Conservation (phyloP, 1,284 basidiomycete genomes). For the Sporisorium scitamineum region DNA sequence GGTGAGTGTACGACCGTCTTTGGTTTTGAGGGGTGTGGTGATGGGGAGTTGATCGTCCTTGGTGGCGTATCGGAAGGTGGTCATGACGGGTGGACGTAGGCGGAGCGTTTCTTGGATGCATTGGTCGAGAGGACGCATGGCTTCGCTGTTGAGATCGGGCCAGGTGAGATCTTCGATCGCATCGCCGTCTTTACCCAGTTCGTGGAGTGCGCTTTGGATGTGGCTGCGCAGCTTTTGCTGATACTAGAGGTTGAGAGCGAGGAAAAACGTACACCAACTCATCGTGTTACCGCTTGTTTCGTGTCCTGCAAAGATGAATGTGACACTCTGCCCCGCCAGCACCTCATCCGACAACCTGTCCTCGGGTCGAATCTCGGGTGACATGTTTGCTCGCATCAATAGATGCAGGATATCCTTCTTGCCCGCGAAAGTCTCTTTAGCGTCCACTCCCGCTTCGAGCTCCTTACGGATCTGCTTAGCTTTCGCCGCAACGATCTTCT, state of each 20-base stretch:
- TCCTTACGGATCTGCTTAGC: slow-evolving; percentile 47
- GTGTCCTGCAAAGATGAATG: slow-evolving; percentile 66
- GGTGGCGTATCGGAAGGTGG: slow-evolving; percentile 53
- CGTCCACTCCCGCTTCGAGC: slow-evolving; percentile 42
- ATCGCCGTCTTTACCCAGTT: slow-evolving; percentile 45
- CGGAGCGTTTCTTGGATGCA: slow-evolving; percentile 61
- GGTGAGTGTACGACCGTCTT: slow-evolving; percentile 56
- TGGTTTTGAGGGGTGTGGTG: slow-evolving; percentile 49
- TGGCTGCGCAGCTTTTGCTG: slow-evolving; percentile 53
- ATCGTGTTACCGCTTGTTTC: slow-evolving; percentile 62
- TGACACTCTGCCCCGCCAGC: slow-evolving; percentile 59
- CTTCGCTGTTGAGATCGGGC: slow-evolving; percentile 53
- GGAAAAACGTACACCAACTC: slow-evolving; percentile 60
- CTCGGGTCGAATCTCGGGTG: slow-evolving; percentile 39
- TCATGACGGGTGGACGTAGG: slow-evolving; percentile 51
- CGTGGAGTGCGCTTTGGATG: slow-evolving; percentile 26
- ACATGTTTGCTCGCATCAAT: slow-evolving; percentile 53
- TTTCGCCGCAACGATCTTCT: slow-evolving; percentile 43
- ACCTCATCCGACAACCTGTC: slow-evolving; percentile 49
- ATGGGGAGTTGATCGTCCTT: slow-evolving; percentile 63
- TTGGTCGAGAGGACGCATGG: slow-evolving; percentile 58
- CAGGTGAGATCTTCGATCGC: slow-evolving; percentile 45
- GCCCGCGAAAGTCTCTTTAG: slow-evolving; percentile 45
- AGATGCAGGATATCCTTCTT: slow-evolving; percentile 56
- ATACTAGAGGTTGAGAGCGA: slow-evolving; percentile 49